Conservation (phyloP, 2,329 filamentous ascomycete genomes). For the Sporothrix brasiliensis region DNA sequence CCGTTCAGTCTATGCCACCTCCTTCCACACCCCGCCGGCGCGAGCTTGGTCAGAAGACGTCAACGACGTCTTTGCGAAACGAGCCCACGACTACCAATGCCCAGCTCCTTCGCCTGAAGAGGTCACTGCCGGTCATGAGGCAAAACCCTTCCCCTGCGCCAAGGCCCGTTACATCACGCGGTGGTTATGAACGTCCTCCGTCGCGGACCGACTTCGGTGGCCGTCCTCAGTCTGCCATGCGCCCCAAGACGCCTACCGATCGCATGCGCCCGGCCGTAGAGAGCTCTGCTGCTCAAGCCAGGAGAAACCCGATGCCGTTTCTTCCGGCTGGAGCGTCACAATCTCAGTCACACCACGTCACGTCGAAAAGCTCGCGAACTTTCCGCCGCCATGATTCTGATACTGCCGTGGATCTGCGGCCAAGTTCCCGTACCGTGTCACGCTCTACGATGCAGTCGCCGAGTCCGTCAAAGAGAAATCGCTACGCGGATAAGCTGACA, state of each 20-base stretch:
- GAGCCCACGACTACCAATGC: conserved; percentile 68
- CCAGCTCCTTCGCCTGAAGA: conserved; percentile 66
- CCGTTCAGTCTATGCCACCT: conserved; percentile 53
- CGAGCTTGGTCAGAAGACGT: conserved; percentile 60
- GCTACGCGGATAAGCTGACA: conserved; percentile 44
- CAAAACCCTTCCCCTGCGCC: conserved; percentile 52
- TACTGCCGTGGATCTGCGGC: conserved; percentile 61
- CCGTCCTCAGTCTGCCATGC: conserved; percentile 56
- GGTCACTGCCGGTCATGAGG: conserved; percentile 64
- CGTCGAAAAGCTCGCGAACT: conserved; percentile 68
- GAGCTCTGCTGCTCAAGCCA: conserved; percentile 54
- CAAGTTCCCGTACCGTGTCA: conserved; percentile 60
- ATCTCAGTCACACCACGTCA: conserved; percentile 72
- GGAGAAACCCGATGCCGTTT: conserved; percentile 71
- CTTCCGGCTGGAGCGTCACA: conserved; percentile 74
- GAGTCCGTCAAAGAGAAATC: conserved; percentile 57
- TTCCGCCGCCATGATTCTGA: conserved; percentile 86
- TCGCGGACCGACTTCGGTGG: conserved; percentile 57
- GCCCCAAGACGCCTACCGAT: conserved; percentile 74
- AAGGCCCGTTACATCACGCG: conserved; percentile 51
- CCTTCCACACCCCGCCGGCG: conserved; percentile 64
- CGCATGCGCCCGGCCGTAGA: conserved; percentile 56
- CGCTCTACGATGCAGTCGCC: conserved; percentile 62
- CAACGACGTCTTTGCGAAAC: conserved; percentile 56
- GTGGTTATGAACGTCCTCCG: conserved; percentile 58